Evolutionary conservation across 257 asterid genomes (phyloP), one percentile per base, ranked within the genome.

Genomic region (Parsonsia alboflavescens): DNA sequence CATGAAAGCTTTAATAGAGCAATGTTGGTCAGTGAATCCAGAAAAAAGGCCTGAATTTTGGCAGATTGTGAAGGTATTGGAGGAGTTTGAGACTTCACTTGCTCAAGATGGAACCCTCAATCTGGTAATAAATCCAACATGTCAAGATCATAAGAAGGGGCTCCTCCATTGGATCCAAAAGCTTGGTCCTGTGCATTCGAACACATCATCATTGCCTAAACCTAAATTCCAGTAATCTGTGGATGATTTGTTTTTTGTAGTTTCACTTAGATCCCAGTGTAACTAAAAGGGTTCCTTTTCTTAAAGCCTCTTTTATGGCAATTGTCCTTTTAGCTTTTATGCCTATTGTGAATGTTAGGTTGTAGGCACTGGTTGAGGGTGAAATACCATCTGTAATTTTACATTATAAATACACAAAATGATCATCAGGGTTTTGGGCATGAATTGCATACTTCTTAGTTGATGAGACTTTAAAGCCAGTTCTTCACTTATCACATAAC

Each of bases 11-110:
- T 81, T 94, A 65, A 88, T 94, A 28, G 96, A 86, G 68, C 96
- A 85, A 76, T 92, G 99, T 54, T 94, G 99, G 99, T 82, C 91
- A n/a, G 66, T 73, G 75, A 87, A 89, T 30, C 93, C 97, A 1
- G 92, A 92, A 39, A 94, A 92, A 83, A 89, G 98, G 77, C 99
- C 97, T 0, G 97, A 92, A 76, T 95, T 92, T 78, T 86, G 93
- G 96, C 96, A 90, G 88, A 87, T 95, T 15, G 93, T 92, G 81
- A 87, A 89, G 87, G 91, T 89, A 11, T 77, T 95, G 72, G 96
- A 95, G 83, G 87, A 85, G 86, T 89, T 95, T 7, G 89, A 88
- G 76, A 73, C 88, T 36, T 81, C 86, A 48, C 78, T 82, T 58
- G 85, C 86, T 72, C 81, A 76, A 22, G 88, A 88, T 46, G 96